Percentiles rank a stretch among this genome's conserved stretches.
Evolutionary conservation across 228 moss, liverwort and hornwort species (phyloP).

Genomic region (Sphagnum fallax): DNA sequence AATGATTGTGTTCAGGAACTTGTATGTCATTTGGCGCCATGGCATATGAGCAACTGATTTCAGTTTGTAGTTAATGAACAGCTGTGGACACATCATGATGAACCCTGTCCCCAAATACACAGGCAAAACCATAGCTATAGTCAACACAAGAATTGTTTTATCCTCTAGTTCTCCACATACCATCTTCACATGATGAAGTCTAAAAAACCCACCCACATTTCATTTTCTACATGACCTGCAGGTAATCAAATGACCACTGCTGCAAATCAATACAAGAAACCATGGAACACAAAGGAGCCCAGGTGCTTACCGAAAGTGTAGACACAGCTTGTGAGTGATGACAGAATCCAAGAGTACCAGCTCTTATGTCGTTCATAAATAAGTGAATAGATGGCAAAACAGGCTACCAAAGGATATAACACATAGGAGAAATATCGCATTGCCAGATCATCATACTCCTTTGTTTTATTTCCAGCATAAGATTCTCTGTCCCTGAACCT

Average conservation of each 20-base stretch:
- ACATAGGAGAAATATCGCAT: conserved; percentile 91
- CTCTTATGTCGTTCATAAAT: conserved; percentile 91
- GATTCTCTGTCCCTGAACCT: conserved; percentile 85
- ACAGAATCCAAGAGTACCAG: conserved; percentile 96
- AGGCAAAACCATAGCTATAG: too few species aligned
- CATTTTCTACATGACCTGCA: too few species aligned
- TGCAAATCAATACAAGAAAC: too few species aligned
- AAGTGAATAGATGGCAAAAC: conserved; percentile 92
- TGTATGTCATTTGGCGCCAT: conserved; percentile 99
- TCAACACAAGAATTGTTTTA: too few species aligned
- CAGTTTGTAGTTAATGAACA: conserved; percentile 96
- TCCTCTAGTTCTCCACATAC: too few species aligned
- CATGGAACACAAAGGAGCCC: too few species aligned
- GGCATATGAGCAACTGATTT: conserved; percentile 94
- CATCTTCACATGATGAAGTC: too few species aligned
- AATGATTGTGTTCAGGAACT: conserved; percentile 90
- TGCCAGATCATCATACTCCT: conserved; percentile 91
- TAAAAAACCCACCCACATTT: too few species aligned
- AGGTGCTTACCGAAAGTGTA: conserved; percentile 67
- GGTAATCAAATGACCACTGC: too few species aligned
- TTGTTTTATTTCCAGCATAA: conserved; percentile 87
- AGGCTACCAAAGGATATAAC: conserved; percentile 79
- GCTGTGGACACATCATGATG: conserved; percentile 99
- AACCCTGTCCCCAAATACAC: conserved; percentile 46
- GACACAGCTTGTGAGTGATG: conserved; percentile 89